Conservation (phyloP, 805 yeast species). For the Candida taoyuanica region DNA sequence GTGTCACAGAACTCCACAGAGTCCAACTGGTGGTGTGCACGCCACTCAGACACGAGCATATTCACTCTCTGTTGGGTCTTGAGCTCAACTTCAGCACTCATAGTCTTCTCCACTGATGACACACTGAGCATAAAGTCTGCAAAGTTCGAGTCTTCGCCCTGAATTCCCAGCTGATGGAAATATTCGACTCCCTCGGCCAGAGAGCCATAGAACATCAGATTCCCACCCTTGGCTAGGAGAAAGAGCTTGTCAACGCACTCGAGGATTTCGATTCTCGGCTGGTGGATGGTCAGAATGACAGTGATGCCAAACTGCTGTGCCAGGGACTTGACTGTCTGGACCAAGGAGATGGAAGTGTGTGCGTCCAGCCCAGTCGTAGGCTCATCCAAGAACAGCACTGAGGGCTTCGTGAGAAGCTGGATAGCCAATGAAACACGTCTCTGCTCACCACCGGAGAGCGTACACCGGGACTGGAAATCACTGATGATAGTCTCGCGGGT, state of each 20-base stretch:
- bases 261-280: slow-evolving; percentile 76
- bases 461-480: slow-evolving; percentile 37
- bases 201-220: slow-evolving; percentile 40
- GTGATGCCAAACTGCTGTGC: slow-evolving; percentile 60
- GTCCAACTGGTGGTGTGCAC: slow-evolving; percentile 4
- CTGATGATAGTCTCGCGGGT: slow-evolving; percentile 52
- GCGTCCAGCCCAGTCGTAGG: slow-evolving; percentile 89
- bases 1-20: slow-evolving; percentile 6
- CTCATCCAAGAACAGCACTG: slow-evolving; percentile 74
- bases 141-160: slow-evolving; percentile 40
- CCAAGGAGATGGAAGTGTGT: slow-evolving; percentile 61
- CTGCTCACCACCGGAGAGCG: slow-evolving; percentile 80
- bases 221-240: slow-evolving; percentile 62
- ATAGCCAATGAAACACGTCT: slow-evolving; percentile 73
- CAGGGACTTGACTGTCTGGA: slow-evolving; percentile 54
- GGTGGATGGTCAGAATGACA: slow-evolving; percentile 73
- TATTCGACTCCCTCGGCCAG: slow-evolving; percentile 44
- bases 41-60: slow-evolving; percentile 14
- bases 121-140: slow-evolving; percentile 58
- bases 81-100: slow-evolving; percentile 30
- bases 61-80: slow-evolving; percentile 29
- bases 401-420: slow-evolving; percentile 72
- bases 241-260: slow-evolving; percentile 63
- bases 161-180: slow-evolving; percentile 44
- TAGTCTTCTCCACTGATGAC: slow-evolving; percentile 49